These are phyloP conservation scores for Rhodotorula sphaerocarpa DNA, from an alignment of 768 basidiomycete genomes.

Conservation along the genomic window DNA sequence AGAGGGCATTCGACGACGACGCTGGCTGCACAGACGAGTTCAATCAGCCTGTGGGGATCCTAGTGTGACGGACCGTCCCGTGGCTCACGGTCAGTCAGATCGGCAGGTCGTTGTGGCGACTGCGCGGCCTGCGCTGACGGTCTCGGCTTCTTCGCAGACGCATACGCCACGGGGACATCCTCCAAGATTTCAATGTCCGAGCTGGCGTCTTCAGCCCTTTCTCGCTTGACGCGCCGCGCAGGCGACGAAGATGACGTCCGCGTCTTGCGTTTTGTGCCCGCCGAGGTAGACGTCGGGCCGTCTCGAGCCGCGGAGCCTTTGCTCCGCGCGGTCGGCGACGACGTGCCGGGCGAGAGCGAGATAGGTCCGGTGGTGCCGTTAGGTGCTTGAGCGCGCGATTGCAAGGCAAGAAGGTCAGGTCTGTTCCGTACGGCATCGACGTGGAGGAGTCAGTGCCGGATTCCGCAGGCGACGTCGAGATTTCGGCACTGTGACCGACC, in stretches of 20 bases:
- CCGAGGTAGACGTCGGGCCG: neutral
- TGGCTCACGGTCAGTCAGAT: slow-evolving; percentile 17
- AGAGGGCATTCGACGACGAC: slow-evolving; percentile 5
- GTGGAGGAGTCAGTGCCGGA: no score
- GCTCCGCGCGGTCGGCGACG: neutral
- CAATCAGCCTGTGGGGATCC: no score
- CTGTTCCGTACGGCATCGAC: no score
- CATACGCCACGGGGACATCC: neutral
- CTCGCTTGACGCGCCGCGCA: neutral
- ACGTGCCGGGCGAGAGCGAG: neutral
- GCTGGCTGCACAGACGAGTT: neutral
- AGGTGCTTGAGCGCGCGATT: neutral
- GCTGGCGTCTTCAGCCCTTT: neutral
- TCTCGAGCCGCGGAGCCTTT: no score
- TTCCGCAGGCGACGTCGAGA: no score
- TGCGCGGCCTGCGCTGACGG: no score
- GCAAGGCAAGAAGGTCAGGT: slow-evolving; percentile 5
- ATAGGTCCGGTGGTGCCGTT: neutral
- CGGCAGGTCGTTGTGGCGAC: no score
- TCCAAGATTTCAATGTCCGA: slow-evolving; percentile 8
- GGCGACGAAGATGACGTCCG: neutral
- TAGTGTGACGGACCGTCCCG: no score
- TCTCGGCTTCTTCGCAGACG: no score
- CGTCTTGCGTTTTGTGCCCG: slow-evolving; percentile 5
- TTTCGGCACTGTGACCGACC: slow-evolving; percentile 13